These are phyloP conservation scores for Colletotrichum magnum DNA, from an alignment of 2,329 filamentous ascomycete species.

Conservation along the genomic window DNA sequence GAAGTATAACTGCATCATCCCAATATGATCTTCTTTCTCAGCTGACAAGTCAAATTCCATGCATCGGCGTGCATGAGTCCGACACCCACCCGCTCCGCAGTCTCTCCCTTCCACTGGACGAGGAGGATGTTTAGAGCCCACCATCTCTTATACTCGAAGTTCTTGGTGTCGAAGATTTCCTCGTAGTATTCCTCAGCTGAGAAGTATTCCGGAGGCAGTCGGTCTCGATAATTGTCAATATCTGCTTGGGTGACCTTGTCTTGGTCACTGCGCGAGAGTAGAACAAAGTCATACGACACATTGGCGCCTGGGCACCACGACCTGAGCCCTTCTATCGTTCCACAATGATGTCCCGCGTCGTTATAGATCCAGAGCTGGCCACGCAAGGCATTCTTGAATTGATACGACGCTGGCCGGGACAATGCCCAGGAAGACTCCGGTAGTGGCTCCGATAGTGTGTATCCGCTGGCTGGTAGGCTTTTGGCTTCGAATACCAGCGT, in stretches of 20 bases:
- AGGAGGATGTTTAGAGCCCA: slow-evolving; percentile 22
- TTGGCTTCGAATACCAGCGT: not conserved
- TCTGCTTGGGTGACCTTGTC: slow-evolving; percentile 15
- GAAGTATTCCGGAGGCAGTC: not conserved
- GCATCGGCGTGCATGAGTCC: slow-evolving; percentile 23
- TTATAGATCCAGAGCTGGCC: slow-evolving; percentile 5
- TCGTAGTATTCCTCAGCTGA: slow-evolving; percentile 17
- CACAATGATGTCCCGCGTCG: slow-evolving; percentile 9
- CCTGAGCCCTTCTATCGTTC: not conserved
- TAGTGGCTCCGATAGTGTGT: not conserved
- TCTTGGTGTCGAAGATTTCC: not conserved
- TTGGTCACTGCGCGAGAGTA: slow-evolving; percentile 13
- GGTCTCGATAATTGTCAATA: not conserved
- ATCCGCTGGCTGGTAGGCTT: not conserved
- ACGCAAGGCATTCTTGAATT: not conserved
- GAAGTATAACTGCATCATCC: too few species aligned
- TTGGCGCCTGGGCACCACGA: not conserved
- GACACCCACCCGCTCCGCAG: slow-evolving; percentile 16
- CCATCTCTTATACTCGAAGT: not conserved
- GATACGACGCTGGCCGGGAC: not conserved
- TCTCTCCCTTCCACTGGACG: not conserved
- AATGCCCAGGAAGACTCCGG: not conserved
- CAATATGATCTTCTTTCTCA: too few species aligned
- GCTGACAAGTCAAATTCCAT: not conserved
- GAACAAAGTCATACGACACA: not conserved